Evolutionary conservation across 2,329 filamentous ascomycete genomes (phyloP), one percentile per base, ranked within the genome.

Genomic region (Epichloe sibirici): DNA sequence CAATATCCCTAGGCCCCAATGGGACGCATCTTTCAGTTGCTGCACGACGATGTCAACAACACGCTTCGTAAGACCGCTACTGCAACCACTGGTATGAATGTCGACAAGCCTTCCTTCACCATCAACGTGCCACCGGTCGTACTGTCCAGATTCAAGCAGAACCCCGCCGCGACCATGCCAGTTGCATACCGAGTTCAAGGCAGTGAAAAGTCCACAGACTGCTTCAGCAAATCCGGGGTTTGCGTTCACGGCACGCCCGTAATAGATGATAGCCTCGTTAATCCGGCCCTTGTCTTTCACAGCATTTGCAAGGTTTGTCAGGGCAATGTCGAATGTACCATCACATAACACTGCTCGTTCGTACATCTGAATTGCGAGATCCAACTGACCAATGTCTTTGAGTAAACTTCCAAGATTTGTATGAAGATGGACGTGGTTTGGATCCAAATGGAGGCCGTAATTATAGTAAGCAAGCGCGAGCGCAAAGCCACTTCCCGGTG

Each of bases 211-310:
- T 7, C 93, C 93, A 66, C 93, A 98, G 0, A 98, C 91, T 6
- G 93, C 93, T 70, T 98, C 93, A 1, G 93, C 89, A 69, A 98
- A 98, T 37, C 95, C 86, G 0, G 93, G 91, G 60, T 93, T 98
- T n/a, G 90, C 83, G 37, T 79, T 77, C 9, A 98, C 91, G 40
- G 93, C 93, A 57, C 90, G 82, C 62, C 82, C 88, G 71, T 98
- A 98, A 66, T 94, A 97, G 28, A 74, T 72, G 55, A 98, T 97
- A 1, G 93, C 93, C 65, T 98, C 93, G 53, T 83, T 86, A 58
- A 97, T 88, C 44, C 88, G 82, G 2, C 93, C 93, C 60, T 94
- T 89, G 66, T 98, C 93, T 67, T 98, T 98, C 58, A 98, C 90
- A 8, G 93, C 93, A 66, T 98, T 98, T 52, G 93, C 93, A 23